Percentiles rank a stretch among this genome's conserved stretches.
Conservation (phyloP, 495 filamentous ascomycete species). For the Trichocladium uniseriatum region DNA sequence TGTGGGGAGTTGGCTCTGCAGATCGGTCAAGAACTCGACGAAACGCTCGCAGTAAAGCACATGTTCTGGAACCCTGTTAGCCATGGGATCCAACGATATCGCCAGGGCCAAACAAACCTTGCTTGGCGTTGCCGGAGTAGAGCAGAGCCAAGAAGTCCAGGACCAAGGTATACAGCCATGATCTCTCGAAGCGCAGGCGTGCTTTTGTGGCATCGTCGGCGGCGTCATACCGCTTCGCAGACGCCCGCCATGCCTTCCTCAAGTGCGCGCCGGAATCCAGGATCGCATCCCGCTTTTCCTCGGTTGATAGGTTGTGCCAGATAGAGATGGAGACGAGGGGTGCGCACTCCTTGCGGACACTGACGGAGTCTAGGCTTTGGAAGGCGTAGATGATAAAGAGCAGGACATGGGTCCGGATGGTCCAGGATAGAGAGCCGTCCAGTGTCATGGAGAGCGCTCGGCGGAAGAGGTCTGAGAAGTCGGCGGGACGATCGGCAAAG, state of each 20-base stretch:
- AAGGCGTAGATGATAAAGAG: constrained; percentile 86
- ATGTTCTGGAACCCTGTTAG: constrained; percentile 45
- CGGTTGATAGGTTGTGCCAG: constrained; percentile 83
- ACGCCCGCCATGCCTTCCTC: constrained; percentile 85
- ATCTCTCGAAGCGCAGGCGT: constrained; percentile 79
- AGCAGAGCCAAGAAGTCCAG: constrained; percentile 73
- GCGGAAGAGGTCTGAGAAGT: constrained; percentile 86
- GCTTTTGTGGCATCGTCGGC: constrained; percentile 72
- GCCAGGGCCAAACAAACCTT: constrained; percentile 10
- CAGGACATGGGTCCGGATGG: constrained; percentile 67
- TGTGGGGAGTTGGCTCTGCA: constrained; percentile 90
- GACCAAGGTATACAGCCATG: constrained; percentile 83
- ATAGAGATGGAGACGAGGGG: constrained; percentile 89
- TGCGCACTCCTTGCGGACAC: constrained; percentile 92
- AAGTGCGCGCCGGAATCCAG: constrained; percentile 60
- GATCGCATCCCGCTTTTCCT: constrained; percentile 53
- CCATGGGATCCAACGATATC: neutral
- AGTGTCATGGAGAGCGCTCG: constrained; percentile 84
- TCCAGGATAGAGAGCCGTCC: constrained; percentile 60
- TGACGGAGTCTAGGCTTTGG: constrained; percentile 80
- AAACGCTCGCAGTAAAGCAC: constrained; percentile 85
- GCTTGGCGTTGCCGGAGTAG: constrained; percentile 45
- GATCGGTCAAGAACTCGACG: constrained; percentile 79
- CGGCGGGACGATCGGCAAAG: constrained; percentile 65
- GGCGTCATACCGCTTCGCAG: constrained; percentile 75